These are phyloP conservation scores for Pseudogymnoascus pannorum DNA, from an alignment of 2,329 filamentous ascomycete genomes.

Conservation along the genomic window DNA sequence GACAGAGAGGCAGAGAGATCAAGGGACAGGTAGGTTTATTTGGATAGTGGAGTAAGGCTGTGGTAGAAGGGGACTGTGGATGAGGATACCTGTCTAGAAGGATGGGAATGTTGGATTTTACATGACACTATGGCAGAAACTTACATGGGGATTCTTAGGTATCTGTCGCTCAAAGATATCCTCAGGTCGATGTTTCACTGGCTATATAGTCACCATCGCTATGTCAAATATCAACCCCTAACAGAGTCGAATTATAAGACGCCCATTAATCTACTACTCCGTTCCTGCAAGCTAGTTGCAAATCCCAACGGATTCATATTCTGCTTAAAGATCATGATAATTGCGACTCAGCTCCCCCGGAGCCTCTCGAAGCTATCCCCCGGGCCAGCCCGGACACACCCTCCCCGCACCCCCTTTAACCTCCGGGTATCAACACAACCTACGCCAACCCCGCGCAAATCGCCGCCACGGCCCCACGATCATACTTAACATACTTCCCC, in stretches of 20 bases:
- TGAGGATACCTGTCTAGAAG: neutral
- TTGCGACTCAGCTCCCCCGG: neutral
- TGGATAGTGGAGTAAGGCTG: neutral
- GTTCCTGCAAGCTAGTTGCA: no score
- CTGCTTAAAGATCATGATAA: neutral
- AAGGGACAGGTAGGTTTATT: no score
- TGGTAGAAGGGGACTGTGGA: neutral
- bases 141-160: no score
- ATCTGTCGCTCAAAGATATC: no score
- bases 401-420: neutral
- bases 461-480: slow-evolving; percentile 72
- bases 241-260: neutral
- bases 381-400: neutral
- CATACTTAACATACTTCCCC: slow-evolving; percentile 97
- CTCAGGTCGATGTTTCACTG: no score
- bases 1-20: neutral
- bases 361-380: neutral
- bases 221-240: no score
- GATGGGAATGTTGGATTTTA: no score
- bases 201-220: neutral
- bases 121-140: no score
- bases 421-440: neutral
- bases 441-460: slow-evolving; percentile 35
- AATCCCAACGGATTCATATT: no score
- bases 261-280: no score